These are phyloP conservation scores for Ilyonectria sp. DNA, from an alignment of 2,329 filamentous ascomycete genomes.

Conservation along the genomic window DNA sequence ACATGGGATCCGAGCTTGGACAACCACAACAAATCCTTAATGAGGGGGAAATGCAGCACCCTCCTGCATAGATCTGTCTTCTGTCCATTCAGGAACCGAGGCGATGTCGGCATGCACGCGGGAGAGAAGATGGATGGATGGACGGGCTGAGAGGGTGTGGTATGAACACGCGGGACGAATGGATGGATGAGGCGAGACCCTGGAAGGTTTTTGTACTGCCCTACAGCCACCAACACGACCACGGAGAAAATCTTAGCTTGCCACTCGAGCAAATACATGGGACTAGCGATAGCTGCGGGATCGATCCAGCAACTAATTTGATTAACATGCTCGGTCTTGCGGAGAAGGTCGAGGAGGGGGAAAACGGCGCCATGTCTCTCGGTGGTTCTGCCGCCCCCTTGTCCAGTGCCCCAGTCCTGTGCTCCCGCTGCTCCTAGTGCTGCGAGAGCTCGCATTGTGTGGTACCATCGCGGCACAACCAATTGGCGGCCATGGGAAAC, in stretches of 20 bases:
- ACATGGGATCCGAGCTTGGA: not conserved
- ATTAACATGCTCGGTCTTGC: conserved; percentile 14
- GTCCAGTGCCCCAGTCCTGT: not conserved
- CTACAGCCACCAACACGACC: not conserved
- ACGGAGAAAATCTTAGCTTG: not conserved
- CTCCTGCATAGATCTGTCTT: conserved; percentile 22
- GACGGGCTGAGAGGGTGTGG: conserved; percentile 16
- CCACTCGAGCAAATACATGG: not conserved
- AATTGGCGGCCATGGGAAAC: conserved; percentile 11
- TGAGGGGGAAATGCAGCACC: conserved; percentile 14
- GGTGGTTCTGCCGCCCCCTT: conserved; percentile 4
- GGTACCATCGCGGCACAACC: not conserved
- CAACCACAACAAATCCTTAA: conserved; percentile 4
- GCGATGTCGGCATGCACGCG: conserved; percentile 33
- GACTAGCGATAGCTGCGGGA: not conserved
- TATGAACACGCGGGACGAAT: not conserved
- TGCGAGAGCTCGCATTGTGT: not conserved
- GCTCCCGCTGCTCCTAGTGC: not conserved
- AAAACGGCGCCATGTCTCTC: not conserved
- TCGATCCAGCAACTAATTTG: conserved; percentile 4
- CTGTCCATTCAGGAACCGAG: conserved; percentile 26
- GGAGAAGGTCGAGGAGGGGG: conserved; percentile 1
- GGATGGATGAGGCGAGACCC: not conserved
- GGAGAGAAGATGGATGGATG: conserved; percentile 10
- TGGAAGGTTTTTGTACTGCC: not conserved